Evolutionary conservation across 192 early-diverging fungal species (phyloP).

Genomic region (Podila epicladia): DNA sequence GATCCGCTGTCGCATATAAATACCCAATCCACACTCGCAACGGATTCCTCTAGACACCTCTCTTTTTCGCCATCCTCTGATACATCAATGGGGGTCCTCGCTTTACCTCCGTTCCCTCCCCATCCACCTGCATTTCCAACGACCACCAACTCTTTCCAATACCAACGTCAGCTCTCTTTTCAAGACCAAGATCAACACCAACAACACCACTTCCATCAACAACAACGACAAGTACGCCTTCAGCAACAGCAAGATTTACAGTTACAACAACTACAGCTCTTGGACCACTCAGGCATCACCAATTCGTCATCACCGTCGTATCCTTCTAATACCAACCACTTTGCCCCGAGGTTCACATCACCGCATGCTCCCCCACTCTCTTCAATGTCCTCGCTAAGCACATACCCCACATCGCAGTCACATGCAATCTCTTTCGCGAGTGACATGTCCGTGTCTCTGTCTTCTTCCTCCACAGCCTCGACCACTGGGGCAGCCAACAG

Average conservation of each 20-base stretch:
- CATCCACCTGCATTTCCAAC: neutral
- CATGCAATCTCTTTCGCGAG: too few relatives aligned
- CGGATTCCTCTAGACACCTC: too few relatives aligned
- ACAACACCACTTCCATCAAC: constrained; percentile 11
- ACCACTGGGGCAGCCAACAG: neutral
- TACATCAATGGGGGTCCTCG: too few relatives aligned
- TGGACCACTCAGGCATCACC: neutral
- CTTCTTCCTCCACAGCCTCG: neutral
- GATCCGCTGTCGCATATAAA: too few relatives aligned
- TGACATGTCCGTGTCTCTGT: neutral
- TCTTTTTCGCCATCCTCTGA: too few relatives aligned
- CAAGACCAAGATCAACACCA: constrained; percentile 7
- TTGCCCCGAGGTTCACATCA: neutral
- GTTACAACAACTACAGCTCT: neutral
- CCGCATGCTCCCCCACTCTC: neutral
- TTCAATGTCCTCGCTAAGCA: neutral
- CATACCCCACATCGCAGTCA: neutral
- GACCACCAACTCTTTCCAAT: neutral
- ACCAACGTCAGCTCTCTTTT: neutral
- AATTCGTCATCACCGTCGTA: neutral
- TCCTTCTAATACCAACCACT: neutral
- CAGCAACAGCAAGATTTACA: neutral
- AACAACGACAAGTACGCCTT: constrained; percentile 1
- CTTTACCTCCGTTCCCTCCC: too few relatives aligned
- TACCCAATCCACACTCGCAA: too few relatives aligned